phyloP scores from a whole-genome alignment of 2,329 filamentous ascomycete species.

The Fusarium palustre region DNA sequence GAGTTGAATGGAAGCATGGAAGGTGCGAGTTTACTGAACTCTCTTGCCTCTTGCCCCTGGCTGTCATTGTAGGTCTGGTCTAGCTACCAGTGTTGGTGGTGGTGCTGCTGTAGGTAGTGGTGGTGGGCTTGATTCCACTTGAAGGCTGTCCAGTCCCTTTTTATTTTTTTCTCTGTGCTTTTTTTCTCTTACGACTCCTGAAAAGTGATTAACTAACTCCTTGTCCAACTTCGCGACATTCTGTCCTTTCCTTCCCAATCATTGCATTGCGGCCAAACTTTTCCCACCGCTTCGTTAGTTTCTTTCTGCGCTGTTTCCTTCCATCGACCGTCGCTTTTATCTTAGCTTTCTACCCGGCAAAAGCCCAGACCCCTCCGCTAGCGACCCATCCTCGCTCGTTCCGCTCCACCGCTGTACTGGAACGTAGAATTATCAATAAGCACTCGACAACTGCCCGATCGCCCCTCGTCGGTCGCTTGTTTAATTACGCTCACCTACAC shows the following conservation, averaged over 20 bases:
- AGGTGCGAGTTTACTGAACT: constrained; percentile 20
- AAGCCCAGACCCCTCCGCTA: constrained; percentile 37
- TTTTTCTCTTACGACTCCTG: constrained; percentile 31
- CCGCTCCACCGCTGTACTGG: constrained; percentile 42
- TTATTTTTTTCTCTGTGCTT: constrained; percentile 25
- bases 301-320: constrained; percentile 19
- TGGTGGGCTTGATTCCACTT: constrained; percentile 35
- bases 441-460: constrained; percentile 37
- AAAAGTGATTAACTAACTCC: constrained; percentile 31
- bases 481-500: constrained; percentile 48
- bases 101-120: not conserved
- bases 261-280: constrained; percentile 5
- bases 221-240: constrained; percentile 16
- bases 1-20: constrained; percentile 32
- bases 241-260: constrained; percentile 13
- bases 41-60: constrained; percentile 7
- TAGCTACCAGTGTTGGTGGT: not conserved
- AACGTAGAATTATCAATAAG: constrained; percentile 40
- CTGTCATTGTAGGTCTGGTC: not conserved
- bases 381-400: constrained; percentile 20
- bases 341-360: constrained; percentile 24
- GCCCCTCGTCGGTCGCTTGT: constrained; percentile 41
- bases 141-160: constrained; percentile 33
- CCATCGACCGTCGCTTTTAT: not conserved
- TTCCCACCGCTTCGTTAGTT: constrained; percentile 17